Base-by-base conservation (phyloP, 106 monocot species). In the Acanthochlamys bracteata region DNA sequence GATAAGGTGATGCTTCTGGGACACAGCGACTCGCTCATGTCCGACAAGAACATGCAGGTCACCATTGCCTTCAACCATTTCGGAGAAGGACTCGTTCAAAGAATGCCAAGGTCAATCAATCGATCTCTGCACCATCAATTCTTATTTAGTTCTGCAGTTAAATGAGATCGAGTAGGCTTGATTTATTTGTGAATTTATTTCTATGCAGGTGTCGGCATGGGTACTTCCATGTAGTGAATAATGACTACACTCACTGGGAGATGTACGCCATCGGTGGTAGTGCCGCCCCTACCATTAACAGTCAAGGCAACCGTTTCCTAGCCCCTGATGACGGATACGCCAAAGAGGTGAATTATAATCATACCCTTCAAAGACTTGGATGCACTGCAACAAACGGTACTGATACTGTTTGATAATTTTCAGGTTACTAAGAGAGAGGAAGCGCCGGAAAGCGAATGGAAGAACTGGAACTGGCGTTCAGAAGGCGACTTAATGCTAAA, bases 251-350 rank as follows among this genome's bases (percentile, higher is more conserved):
- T n/a, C 66, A 77, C 41, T 77, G 66, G 71, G 54, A 66, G 53
- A 77, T 77, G 77, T 77, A 77, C 20, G 71, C 77, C 21, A 61
- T 77, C 24, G 77, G 77, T n/a, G 77, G 77, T 13, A 77, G 71
- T 54, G 65, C 71, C 0, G 54, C 66, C 11, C 77, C 77, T 52
- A 77, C 77, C 60, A 77, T 77, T 42, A 77, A 71, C 54, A 67
- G 66, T 20, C 66, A 67, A 55, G 66, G 66, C 16, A 54, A 66
- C 52, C n/a, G 66, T 0, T 77, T 71, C 71, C 53, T 71, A 4
- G 77, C 77, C 10, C 77, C 77, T 8, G 17, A 40, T 42, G 59
- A 77, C 26, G 59, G 57, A 4, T 61, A 53, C 42, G 66, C 77
- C 40, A 77, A 77, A 47, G 77, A 77, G 77, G 77, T 74, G 47